Percentiles rank a stretch among this genome's conserved stretches.
Evolutionary conservation across 2,329 filamentous ascomycete species (phyloP).

Genomic region (Lachnellula arida): DNA sequence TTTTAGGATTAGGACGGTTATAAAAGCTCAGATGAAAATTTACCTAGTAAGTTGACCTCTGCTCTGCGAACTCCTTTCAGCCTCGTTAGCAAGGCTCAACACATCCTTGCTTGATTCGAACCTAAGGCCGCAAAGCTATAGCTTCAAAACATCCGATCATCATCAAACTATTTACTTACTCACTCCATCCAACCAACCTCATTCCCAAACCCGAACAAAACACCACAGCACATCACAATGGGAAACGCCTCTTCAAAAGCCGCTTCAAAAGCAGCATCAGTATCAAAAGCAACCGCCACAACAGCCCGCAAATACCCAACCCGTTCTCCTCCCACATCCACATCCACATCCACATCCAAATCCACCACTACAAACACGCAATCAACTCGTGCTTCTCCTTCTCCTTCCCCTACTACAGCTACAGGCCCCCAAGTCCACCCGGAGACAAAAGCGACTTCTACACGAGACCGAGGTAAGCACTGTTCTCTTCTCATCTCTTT

Average conservation of each 20-base stretch:
- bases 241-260: constrained; percentile 1
- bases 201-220: no score
- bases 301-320: constrained; percentile 30
- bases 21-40: no score
- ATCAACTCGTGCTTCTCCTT: neutral
- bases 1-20: no score
- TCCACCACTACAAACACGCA: constrained; percentile 7
- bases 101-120: no score
- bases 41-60: no score
- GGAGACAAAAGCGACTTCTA: neutral
- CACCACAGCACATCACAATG: neutral
- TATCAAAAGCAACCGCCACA: constrained; percentile 12
- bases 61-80: no score
- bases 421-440: constrained; percentile 13
- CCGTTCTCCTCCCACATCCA: constrained; percentile 15
- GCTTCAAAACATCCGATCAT: no score
- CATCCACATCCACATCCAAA: no score
- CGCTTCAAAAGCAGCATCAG: constrained; percentile 16
- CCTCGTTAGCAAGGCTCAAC: no score
- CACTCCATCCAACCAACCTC: no score
- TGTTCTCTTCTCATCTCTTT: neutral
- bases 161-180: no score
- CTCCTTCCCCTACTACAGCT: neutral
- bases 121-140: no score
- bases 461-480: constrained; percentile 15